Evolutionary conservation across 2,329 filamentous ascomycete species (phyloP), one percentile per base, ranked within the genome.

Genomic region (Fusarium sacchari): DNA sequence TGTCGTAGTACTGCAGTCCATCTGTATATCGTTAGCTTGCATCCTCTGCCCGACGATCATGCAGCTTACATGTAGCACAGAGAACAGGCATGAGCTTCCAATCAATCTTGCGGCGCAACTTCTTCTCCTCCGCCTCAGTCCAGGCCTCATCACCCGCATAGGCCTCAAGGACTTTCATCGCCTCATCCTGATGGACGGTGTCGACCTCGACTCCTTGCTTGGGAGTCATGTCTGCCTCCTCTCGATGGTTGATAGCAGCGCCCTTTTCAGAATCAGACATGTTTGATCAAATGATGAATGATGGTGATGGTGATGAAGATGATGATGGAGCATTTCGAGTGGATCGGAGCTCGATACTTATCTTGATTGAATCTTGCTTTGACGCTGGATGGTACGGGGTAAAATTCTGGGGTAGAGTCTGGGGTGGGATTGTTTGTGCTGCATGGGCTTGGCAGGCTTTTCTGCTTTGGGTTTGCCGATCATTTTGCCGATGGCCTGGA

Each of bases 1-100:
- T 87, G 69, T 87, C 85, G 49, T 86, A 86, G 64, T 86, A 87
- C 70, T 86, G 84, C 7, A 55, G 34, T 40, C 50, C 50, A 7
- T 55, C 50, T 55, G 34, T 13, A 40, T 6, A 14, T 10, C 24
- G 24, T 55, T 55, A 55, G 50, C 50, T 55, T 30, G 7, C 15
- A 13, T n/a, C 14, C 50, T 34, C 50, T 53, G 49, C 5, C 9
- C 34, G 24, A n/a, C 4, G 15, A 40, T 39, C 24, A 39, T 55
- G 50, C 24, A 87, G 77, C 1, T 80, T 82, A 65, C 86, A 86
- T 0, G 84, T 86, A 12, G 82, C 72, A 62, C 83, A 85, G 1
- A 87, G 79, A 22, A 88, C 81, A 2, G 85, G 83, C 79, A 86
- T 81, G 2, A 87, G 77, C 24, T 20, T 75, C 74, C 75, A 77